Conservation (phyloP, 805 yeast genomes). For the Kuraishia ogatae region DNA sequence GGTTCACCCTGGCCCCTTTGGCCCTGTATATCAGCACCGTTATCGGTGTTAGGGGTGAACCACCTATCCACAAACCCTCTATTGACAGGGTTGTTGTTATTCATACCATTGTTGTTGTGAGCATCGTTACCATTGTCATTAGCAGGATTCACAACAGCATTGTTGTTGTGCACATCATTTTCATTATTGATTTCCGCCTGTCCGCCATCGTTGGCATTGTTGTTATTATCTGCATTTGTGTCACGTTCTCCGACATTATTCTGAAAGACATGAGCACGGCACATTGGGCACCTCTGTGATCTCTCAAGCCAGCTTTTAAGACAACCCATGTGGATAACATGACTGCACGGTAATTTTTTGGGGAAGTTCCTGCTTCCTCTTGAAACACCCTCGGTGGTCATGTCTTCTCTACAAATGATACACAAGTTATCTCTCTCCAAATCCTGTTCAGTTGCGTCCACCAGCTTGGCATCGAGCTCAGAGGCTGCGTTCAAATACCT, state of each 20-base stretch:
- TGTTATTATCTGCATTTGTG: background rate
- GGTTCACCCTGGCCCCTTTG: background rate
- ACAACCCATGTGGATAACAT: constrained; percentile 84
- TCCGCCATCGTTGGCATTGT: constrained; percentile 1
- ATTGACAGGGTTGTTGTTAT: constrained; percentile 6
- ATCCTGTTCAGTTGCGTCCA: constrained; percentile 55
- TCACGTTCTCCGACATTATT: background rate
- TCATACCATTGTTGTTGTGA: constrained; percentile 4
- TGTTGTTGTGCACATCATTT: constrained; percentile 1
- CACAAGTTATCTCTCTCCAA: constrained; percentile 61
- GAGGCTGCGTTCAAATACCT: constrained; percentile 37
- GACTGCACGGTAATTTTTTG: constrained; percentile 75
- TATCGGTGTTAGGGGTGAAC: background rate
- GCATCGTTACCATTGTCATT: constrained; percentile 8
- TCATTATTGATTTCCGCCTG: no score
- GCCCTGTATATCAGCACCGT: background rate
- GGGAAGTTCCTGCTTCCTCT: constrained; percentile 44
- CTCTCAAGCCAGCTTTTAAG: constrained; percentile 88
- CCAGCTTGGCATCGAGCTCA: constrained; percentile 54
- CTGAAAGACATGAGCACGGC: constrained; percentile 62
- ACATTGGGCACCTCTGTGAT: constrained; percentile 89
- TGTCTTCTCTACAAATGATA: constrained; percentile 88
- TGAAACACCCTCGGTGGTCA: constrained; percentile 27
- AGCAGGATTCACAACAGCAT: constrained; percentile 6
- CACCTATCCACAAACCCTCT: background rate